Percentiles rank a stretch among this genome's conserved stretches.
Evolutionary conservation across 208 protist genomes (phyloP).

Genomic region (Lotmaria passim): DNA sequence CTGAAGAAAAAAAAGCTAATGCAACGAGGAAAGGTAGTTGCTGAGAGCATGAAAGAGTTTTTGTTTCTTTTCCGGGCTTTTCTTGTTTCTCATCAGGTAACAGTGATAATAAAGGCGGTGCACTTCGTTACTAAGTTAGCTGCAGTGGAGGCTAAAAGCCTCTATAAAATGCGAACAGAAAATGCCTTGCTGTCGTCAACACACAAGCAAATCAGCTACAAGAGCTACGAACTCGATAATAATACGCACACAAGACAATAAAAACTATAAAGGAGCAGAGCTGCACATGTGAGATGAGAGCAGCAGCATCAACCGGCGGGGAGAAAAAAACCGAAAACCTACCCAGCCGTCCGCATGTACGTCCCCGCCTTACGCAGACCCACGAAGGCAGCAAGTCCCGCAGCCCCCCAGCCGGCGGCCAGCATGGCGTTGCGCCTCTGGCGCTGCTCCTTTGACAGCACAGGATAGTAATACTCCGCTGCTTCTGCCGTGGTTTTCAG

Average conservation of each 20-base stretch:
- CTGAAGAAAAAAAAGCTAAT: neutral
- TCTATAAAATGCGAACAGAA: too few species aligned
- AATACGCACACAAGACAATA: neutral
- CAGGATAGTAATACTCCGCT: conserved; percentile 76
- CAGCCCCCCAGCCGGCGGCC: conserved; percentile 24
- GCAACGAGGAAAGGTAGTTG: neutral
- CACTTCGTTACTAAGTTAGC: too few species aligned
- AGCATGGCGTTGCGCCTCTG: conserved; percentile 28
- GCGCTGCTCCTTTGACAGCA: conserved; percentile 39
- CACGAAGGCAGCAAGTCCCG: conserved; percentile 11
- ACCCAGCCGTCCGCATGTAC: conserved; percentile 56
- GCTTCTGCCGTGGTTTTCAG: conserved; percentile 72
- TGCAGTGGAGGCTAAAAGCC: too few species aligned
- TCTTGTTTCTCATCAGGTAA: too few species aligned
- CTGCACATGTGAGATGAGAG: neutral
- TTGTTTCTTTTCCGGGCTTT: too few species aligned
- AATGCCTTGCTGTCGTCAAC: too few species aligned
- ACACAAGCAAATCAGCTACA: too few species aligned
- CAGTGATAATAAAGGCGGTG: too few species aligned
- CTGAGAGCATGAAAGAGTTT: too few species aligned
- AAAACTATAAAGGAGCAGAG: neutral
- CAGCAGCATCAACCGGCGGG: too few species aligned
- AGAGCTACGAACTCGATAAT: too few species aligned
- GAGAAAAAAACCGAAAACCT: too few species aligned
- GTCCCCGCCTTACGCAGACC: conserved; percentile 11